phyloP scores from a whole-genome alignment of 139 green algal genomes.

The Trebouxia sp. region DNA sequence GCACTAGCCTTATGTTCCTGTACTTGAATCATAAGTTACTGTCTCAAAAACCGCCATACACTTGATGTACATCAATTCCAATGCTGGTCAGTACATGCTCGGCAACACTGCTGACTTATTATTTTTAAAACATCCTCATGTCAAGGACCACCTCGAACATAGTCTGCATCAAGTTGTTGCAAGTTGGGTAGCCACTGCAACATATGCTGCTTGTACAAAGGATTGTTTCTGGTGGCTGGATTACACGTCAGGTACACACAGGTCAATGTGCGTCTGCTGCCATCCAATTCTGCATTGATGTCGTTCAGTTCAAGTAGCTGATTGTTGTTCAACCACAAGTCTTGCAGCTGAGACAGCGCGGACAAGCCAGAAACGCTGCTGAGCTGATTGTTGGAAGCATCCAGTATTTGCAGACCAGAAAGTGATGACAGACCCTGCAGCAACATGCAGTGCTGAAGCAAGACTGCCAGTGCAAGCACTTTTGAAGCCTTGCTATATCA shows the following conservation, averaged over 20 bases:
- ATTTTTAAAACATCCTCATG: too few species aligned
- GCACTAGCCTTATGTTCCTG: too few species aligned
- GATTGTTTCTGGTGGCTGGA: slow-evolving; percentile 50
- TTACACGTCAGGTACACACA: slow-evolving; percentile 89
- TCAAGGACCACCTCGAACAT: neutral
- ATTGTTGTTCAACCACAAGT: slow-evolving; percentile 98
- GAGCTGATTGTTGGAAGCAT: slow-evolving; percentile 83
- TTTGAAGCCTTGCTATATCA: too few species aligned
- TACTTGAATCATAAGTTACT: too few species aligned
- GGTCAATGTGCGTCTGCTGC: slow-evolving; percentile 50
- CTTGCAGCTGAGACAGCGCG: slow-evolving; percentile 52
- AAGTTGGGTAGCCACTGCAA: slow-evolving; percentile 70
- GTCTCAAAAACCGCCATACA: too few species aligned
- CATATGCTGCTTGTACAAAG: slow-evolving; percentile 60
- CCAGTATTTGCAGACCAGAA: slow-evolving; percentile 71
- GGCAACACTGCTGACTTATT: too few species aligned
- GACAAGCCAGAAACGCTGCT: slow-evolving; percentile 42
- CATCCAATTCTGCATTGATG: slow-evolving; percentile 56
- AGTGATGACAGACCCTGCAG: slow-evolving; percentile 61
- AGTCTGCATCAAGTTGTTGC: slow-evolving; percentile 73
- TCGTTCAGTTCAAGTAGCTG: slow-evolving; percentile 57
- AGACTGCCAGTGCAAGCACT: neutral
- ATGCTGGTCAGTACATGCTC: too few species aligned
- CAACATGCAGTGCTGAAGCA: neutral
- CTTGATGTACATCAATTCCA: too few species aligned